Evolutionary conservation across 2,329 filamentous ascomycete species (phyloP), one percentile per base, ranked within the genome.

Genomic region (Epichloe scottii): DNA sequence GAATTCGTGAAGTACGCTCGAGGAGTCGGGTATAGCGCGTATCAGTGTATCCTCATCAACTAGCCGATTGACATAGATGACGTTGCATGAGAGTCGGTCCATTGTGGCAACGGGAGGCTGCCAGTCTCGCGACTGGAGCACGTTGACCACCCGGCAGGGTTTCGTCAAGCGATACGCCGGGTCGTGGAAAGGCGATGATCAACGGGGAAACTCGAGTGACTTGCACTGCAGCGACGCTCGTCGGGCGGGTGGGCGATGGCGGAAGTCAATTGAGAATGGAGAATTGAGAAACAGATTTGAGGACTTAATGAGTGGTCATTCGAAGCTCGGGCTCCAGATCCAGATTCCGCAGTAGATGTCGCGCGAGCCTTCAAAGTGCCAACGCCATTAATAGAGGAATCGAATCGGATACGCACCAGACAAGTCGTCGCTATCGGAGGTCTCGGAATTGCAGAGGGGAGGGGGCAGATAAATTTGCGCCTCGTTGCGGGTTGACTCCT

Each of bases 121-220:
- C 76, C 75, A 79, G 77, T 77, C 77, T 74, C 67, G 64, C 71
- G 76, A 79, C 76, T 71, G 76, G 74, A 75, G 71, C 75, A 71
- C 74, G 74, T 74, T 70, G 69, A 68, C 74, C 74, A 69, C 71
- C 60, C 59, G 61, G 60, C 63, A 60, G 48, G 55, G 51, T 37
- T 50, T 34, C 43, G 48, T 48, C 43, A 46, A 53, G 51, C 51
- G 51, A 51, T 40, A 55, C 11, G 43, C 19, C 43, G 46, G 40
- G 38, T n/a, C 26, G 44, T 37, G 23, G 43, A 17, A n/a, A n/a
- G 30, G 14, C 19, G 39, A 23, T 19, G 4, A 21, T 12, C 23
- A 11, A 12, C 7, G 47, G 33, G 5, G 34, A 11, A 12, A 23
- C 15, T 35, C 26, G 14, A 19, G 26, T 23, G 8, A 30, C 17